Evolutionary conservation across 495 filamentous ascomycete species (phyloP).

Genomic region (Penicillium ucsense): DNA sequence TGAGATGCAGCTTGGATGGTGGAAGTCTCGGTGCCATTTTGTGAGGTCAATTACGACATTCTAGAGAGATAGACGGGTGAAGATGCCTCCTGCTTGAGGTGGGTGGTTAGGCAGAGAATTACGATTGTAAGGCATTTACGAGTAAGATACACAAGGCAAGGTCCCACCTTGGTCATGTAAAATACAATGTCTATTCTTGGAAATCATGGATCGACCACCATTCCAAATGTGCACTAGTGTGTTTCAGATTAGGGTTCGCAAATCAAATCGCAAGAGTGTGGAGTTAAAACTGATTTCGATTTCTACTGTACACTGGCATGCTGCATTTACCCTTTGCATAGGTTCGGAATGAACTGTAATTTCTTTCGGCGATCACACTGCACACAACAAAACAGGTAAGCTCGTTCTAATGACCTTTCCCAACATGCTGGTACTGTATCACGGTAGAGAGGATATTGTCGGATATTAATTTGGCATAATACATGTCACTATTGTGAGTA

Average conservation of each 20-base stretch:
- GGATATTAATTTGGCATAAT: background rate
- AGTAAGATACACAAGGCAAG: background rate
- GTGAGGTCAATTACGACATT: too few species aligned
- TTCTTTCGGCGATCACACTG: too few species aligned
- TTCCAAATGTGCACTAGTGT: background rate
- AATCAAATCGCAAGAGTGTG: background rate
- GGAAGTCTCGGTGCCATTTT: conserved; percentile 4
- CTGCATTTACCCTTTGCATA: too few species aligned
- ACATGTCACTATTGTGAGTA: background rate
- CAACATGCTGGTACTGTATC: too few species aligned
- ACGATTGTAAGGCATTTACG: background rate
- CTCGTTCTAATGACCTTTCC: too few species aligned
- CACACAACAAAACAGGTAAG: too few species aligned
- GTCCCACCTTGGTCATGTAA: background rate
- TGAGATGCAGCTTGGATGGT: conserved; percentile 2
- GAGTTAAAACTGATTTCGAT: background rate
- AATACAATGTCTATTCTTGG: background rate
- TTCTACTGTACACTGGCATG: background rate
- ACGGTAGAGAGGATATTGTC: too few species aligned
- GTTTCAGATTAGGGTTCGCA: background rate
- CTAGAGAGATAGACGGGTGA: background rate
- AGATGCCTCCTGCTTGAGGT: background rate
- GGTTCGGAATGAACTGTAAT: too few species aligned
- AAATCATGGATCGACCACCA: background rate
- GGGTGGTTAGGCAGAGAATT: background rate